Conservation (phyloP, 257 asterid species). For the Ilex aquifolium region DNA sequence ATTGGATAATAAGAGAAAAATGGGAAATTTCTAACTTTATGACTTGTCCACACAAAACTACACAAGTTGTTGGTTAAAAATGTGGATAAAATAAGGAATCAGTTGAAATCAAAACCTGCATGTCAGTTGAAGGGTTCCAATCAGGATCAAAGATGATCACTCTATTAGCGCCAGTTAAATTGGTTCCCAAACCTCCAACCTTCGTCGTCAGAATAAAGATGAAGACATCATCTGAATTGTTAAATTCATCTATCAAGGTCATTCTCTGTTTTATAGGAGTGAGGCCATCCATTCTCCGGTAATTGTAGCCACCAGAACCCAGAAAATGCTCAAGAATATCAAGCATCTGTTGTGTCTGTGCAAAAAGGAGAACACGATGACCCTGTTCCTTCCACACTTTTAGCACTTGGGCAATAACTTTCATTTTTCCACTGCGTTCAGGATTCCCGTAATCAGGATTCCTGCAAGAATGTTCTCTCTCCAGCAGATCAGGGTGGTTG, state of each 20-base stretch:
- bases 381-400: slow-evolving; percentile 94
- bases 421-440: slow-evolving; percentile 89
- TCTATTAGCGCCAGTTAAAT: slow-evolving; percentile 93
- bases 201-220: slow-evolving; percentile 85
- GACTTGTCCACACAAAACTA: no score
- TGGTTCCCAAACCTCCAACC: slow-evolving; percentile 98
- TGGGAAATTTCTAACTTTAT: no score
- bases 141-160: slow-evolving; percentile 97
- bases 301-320: slow-evolving; percentile 39
- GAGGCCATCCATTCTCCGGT: slow-evolving; percentile 94
- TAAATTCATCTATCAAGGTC: slow-evolving; percentile 91
- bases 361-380: slow-evolving; percentile 89
- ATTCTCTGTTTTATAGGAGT: slow-evolving; percentile 89
- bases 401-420: slow-evolving; percentile 85
- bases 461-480: slow-evolving; percentile 77
- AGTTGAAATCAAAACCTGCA: slow-evolving; percentile 58
- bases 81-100: background rate
- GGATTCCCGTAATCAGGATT: slow-evolving; percentile 94
- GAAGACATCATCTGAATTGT: slow-evolving; percentile 70
- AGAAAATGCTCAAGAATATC: slow-evolving; percentile 87
- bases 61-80: background rate
- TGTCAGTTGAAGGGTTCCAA: slow-evolving; percentile 99
- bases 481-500: slow-evolving; percentile 97
- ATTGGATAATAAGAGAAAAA: no score
- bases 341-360: slow-evolving; percentile 98